These are phyloP conservation scores for Rubus idaeus DNA, from an alignment of 306 rosid species.

Conservation along the genomic window DNA sequence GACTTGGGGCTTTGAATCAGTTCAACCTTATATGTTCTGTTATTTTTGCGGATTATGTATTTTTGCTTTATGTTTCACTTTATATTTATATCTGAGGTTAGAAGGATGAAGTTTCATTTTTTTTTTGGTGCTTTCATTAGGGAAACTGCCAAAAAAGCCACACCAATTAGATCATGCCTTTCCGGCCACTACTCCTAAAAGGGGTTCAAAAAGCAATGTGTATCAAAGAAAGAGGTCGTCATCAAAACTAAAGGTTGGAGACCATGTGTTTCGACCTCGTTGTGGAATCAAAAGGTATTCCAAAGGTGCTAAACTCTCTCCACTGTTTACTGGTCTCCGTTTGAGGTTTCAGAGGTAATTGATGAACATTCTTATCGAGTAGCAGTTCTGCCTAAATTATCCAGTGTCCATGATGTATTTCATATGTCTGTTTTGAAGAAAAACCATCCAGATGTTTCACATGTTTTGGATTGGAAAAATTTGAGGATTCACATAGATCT, in stretches of 20 bases:
- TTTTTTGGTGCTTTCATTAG: not conserved
- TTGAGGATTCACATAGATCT: slow-evolving; percentile 3
- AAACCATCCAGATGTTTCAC: not conserved
- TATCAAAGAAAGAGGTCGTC: not conserved
- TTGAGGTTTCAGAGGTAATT: too few relatives aligned
- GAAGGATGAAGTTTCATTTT: not conserved
- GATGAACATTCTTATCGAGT: not conserved
- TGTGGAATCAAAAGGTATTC: not conserved
- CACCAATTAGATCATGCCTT: too few relatives aligned
- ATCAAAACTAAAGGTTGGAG: not conserved
- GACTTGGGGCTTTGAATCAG: not conserved
- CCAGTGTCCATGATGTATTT: not conserved
- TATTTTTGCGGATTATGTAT: not conserved
- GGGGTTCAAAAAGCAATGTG: not conserved
- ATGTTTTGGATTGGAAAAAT: not conserved
- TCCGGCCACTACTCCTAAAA: not conserved
- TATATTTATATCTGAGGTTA: not conserved
- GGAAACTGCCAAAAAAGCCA: not conserved
- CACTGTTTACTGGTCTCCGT: too few relatives aligned
- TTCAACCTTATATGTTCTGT: not conserved
- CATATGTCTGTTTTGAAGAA: not conserved
- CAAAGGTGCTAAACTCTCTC: not conserved
- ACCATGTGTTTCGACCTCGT: not conserved
- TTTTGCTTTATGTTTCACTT: not conserved
- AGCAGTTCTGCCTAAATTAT: not conserved